Evolutionary conservation across 106 monocot species (phyloP).

Genomic region (Allium fistulosum): DNA sequence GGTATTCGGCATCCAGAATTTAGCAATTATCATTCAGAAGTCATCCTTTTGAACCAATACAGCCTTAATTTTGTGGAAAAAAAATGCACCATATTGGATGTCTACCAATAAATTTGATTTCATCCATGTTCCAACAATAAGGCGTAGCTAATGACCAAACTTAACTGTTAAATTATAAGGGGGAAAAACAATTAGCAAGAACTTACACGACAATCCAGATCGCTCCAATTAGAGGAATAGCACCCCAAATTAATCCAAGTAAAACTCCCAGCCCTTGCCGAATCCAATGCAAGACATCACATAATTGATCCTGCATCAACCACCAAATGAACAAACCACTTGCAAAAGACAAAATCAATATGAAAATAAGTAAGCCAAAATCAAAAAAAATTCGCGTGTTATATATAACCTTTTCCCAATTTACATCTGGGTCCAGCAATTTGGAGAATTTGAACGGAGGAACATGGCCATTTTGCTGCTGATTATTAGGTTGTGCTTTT

Average conservation of each 20-base stretch:
- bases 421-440: constrained; percentile 70
- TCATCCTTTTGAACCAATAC: too few relatives aligned
- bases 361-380: background rate
- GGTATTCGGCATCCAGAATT: too few relatives aligned
- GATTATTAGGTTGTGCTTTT: constrained; percentile 7
- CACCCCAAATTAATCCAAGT: constrained; percentile 83
- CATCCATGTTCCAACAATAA: too few relatives aligned
- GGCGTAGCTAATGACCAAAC: too few relatives aligned
- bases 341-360: too few relatives aligned
- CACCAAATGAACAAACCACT: too few relatives aligned
- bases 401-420: constrained; percentile 85
- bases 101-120: too few relatives aligned
- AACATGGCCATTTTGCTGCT: constrained; percentile 40
- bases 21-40: too few relatives aligned
- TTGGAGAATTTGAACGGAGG: constrained; percentile 74
- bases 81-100: too few relatives aligned
- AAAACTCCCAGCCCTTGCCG: constrained; percentile 69
- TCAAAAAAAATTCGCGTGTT: background rate
- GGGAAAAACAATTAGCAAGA: background rate
- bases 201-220: constrained; percentile 89
- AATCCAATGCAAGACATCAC: constrained; percentile 90
- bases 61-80: too few relatives aligned
- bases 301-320: constrained; percentile 59
- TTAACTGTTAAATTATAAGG: too few relatives aligned
- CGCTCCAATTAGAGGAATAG: constrained; percentile 70